A percentile compares a stretch with the other conserved stretches of the same genome.
Evolutionary conservation across 768 basidiomycete species (phyloP).

Genomic region (Gymnopilus dilepis): DNA sequence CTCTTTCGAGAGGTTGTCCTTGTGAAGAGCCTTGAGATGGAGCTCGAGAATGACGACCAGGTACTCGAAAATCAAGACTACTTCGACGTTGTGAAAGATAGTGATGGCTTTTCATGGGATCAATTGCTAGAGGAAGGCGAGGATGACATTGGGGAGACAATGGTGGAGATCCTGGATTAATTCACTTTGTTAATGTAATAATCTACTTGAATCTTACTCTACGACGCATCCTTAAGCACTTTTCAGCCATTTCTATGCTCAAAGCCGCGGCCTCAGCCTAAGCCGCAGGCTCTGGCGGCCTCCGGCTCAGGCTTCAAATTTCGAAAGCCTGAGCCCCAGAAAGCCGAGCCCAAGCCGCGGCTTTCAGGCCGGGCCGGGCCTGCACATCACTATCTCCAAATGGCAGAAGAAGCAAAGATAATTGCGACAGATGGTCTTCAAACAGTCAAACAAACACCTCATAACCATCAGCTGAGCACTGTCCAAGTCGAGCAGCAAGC

Average conservation of each 20-base stretch:
- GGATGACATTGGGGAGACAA: neutral
- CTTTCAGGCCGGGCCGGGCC: conserved; percentile 29
- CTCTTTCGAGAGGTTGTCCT: conserved; percentile 29
- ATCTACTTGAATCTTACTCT: no score
- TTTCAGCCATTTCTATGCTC: neutral
- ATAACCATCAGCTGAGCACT: no score
- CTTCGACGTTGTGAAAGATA: neutral
- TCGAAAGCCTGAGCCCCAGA: conserved; percentile 27
- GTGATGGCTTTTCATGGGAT: conserved; percentile 9
- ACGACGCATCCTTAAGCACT: no score
- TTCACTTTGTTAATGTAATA: neutral
- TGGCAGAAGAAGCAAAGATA: no score
- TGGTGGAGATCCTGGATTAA: neutral
- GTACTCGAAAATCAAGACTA: neutral
- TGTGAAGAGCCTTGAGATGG: neutral
- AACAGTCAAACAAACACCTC: no score
- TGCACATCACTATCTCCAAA: conserved; percentile 26
- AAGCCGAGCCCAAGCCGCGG: conserved; percentile 31
- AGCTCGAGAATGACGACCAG: conserved; percentile 2
- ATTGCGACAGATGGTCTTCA: no score
- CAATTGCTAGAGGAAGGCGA: conserved; percentile 10
- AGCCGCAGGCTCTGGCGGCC: neutral
- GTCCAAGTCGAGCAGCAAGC: no score
- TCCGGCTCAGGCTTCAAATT: conserved; percentile 1
- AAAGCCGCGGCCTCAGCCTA: neutral